Evolutionary conservation across 441 rosid genomes (phyloP).

Genomic region (Breynia disticha): DNA sequence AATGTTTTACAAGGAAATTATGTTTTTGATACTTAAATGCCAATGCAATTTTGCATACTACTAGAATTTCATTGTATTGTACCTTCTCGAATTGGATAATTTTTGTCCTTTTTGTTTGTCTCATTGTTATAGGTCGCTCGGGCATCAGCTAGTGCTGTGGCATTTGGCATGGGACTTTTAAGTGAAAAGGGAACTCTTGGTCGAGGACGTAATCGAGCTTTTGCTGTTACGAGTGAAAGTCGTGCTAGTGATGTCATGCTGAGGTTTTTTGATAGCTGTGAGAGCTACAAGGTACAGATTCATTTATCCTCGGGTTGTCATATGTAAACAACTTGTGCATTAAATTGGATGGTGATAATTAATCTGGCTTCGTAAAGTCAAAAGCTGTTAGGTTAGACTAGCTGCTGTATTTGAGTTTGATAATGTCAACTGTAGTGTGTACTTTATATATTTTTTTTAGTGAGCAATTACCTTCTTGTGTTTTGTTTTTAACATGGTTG

Average conservation of each 20-base stretch:
- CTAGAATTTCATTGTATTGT: not conserved
- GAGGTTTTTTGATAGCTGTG: constrained; percentile 74
- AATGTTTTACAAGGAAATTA: not conserved
- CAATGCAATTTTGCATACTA: not conserved
- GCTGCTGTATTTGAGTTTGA: too few relatives aligned
- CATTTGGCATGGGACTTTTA: constrained; percentile 92
- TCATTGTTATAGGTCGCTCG: constrained; percentile 58
- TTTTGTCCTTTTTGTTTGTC: constrained; percentile 11
- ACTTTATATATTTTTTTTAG: too few relatives aligned
- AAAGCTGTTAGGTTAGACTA: too few relatives aligned
- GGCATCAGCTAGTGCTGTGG: constrained; percentile 96
- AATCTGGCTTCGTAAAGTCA: not conserved
- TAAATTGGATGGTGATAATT: not conserved
- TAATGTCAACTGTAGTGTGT: too few relatives aligned
- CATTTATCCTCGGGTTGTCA: not conserved
- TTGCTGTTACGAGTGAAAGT: constrained; percentile 80
- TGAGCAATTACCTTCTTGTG: too few relatives aligned
- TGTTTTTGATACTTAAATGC: not conserved
- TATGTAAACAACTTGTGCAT: not conserved
- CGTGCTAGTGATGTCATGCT: constrained; percentile 80
- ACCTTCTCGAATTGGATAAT: not conserved
- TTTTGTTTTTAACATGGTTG: too few relatives aligned
- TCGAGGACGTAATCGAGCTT: constrained; percentile 67
- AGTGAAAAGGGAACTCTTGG: constrained; percentile 75
- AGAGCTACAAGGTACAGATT: constrained; percentile 66